Percentiles rank a stretch among this genome's conserved stretches.
These are phyloP conservation scores for Pyrenopolyporus hunteri DNA, from an alignment of 495 filamentous ascomycete species.

Conservation along the genomic window DNA sequence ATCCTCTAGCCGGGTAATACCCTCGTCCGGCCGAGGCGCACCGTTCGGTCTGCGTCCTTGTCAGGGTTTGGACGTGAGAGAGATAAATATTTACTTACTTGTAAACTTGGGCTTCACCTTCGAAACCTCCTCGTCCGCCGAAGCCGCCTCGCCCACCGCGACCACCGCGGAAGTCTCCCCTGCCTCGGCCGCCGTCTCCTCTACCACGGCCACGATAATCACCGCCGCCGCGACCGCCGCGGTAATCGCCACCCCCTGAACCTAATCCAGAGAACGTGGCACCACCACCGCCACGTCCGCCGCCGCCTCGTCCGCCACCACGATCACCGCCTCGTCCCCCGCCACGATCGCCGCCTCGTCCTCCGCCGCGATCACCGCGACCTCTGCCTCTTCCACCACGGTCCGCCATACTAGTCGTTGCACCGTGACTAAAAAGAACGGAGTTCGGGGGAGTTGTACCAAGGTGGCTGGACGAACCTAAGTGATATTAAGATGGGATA, in stretches of 20 bases:
- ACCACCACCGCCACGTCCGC: slow-evolving; percentile 33
- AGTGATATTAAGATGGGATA: neutral
- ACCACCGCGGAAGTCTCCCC: slow-evolving; percentile 35
- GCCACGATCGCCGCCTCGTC: slow-evolving; percentile 18
- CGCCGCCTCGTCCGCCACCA: slow-evolving; percentile 37
- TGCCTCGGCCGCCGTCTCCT: slow-evolving; percentile 13
- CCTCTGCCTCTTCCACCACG: slow-evolving; percentile 29
- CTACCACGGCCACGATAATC: slow-evolving; percentile 18
- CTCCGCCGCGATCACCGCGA: slow-evolving; percentile 37
- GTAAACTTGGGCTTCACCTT: slow-evolving; percentile 35
- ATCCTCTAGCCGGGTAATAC: slow-evolving; percentile 47
- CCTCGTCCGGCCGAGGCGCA: slow-evolving; percentile 36
- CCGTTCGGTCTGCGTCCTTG: slow-evolving; percentile 1
- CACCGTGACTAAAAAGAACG: neutral
- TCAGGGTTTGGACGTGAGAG: slow-evolving; percentile 7
- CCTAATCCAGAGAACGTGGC: slow-evolving; percentile 6
- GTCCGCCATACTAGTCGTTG: slow-evolving; percentile 23
- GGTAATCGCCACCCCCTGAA: slow-evolving; percentile 14
- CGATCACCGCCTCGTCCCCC: no score
- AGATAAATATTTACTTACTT: slow-evolving; percentile 35
- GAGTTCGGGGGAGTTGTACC: neutral
- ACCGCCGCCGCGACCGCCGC: slow-evolving; percentile 34
- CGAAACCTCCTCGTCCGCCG: slow-evolving; percentile 31
- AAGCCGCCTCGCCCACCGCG: slow-evolving; percentile 30
- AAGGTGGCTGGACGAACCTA: neutral